Evolutionary conservation across 345 rosid species (phyloP).

Genomic region (Leavenworthia alabamica): DNA sequence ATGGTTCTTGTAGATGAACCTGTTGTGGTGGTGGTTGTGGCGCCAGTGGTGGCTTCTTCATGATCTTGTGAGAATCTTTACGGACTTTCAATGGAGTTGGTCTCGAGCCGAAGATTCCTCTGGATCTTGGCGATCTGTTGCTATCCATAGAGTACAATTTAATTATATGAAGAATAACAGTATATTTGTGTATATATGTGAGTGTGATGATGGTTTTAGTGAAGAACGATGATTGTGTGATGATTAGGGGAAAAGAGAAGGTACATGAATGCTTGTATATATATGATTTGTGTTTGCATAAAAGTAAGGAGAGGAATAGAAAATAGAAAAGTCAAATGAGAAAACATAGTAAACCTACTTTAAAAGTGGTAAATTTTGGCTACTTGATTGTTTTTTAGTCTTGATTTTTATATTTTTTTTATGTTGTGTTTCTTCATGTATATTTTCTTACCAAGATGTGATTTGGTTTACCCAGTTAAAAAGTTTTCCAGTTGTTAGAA

Average conservation of each 20-base stretch:
- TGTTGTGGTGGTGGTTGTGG: constrained; percentile 31
- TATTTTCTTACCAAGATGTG: constrained; percentile 17
- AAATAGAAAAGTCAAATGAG: constrained; percentile 28
- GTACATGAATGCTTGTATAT: constrained; percentile 13
- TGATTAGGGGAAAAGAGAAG: constrained; percentile 21
- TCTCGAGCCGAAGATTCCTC: constrained; percentile 75
- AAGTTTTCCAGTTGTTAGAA: constrained; percentile 16
- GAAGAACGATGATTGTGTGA: constrained; percentile 24
- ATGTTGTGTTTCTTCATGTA: constrained; percentile 3
- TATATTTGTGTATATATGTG: too few relatives aligned
- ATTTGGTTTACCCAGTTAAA: constrained; percentile 14
- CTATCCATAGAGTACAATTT: constrained; percentile 26
- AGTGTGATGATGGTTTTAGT: constrained; percentile 11
- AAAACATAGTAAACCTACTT: constrained; percentile 17
- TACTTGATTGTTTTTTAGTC: constrained; percentile 15
- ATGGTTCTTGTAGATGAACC: constrained; percentile 8
- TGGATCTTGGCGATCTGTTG: constrained; percentile 50
- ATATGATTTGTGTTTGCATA: constrained; percentile 23
- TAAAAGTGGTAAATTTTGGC: constrained; percentile 30
- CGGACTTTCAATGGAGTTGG: constrained; percentile 65
- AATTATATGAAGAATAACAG: not conserved
- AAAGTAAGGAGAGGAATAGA: not conserved
- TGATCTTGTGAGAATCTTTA: constrained; percentile 75
- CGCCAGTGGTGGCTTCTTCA: constrained; percentile 53
- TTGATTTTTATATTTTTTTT: not conserved